Evolutionary conservation across 2,329 filamentous ascomycete species (phyloP).

Genomic region (Coleophoma cylindrospora): DNA sequence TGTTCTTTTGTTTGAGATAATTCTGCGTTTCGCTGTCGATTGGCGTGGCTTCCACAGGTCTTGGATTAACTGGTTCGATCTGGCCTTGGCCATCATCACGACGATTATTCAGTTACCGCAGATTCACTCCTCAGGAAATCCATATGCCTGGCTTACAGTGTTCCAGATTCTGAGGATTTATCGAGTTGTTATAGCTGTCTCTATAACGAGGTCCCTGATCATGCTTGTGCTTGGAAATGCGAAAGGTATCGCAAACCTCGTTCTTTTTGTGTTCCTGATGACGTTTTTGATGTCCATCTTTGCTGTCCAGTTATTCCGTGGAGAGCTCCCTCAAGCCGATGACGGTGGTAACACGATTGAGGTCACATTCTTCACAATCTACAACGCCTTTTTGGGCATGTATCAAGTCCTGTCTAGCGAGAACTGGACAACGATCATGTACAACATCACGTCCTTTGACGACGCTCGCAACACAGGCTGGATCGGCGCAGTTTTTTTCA

Average conservation of each 20-base stretch:
- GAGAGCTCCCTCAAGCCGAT: constrained; percentile 68
- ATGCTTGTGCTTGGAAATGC: constrained; percentile 85
- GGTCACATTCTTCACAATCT: constrained; percentile 84
- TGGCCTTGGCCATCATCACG: constrained; percentile 75
- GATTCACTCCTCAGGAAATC: constrained; percentile 64
- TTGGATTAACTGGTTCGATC: constrained; percentile 73
- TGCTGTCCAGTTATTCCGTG: constrained; percentile 86
- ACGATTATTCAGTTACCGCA: constrained; percentile 79
- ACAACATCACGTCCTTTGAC: constrained; percentile 70
- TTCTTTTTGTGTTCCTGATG: constrained; percentile 93
- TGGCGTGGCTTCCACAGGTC: constrained; percentile 76
- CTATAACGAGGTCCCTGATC: constrained; percentile 83
- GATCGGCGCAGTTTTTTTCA: constrained; percentile 87
- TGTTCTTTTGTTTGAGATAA: constrained; percentile 75
- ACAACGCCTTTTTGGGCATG: constrained; percentile 95
- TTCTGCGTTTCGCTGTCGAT: constrained; percentile 70
- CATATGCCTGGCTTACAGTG: constrained; percentile 83
- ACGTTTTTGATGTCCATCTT: constrained; percentile 93
- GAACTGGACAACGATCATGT: constrained; percentile 88
- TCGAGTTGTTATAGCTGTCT: constrained; percentile 82
- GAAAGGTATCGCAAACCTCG: constrained; percentile 86
- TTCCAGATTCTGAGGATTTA: constrained; percentile 94
- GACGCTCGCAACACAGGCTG: constrained; percentile 68
- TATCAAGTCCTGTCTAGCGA: constrained; percentile 95
- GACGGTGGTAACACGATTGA: constrained; percentile 55